Conservation (phyloP, 176 grass and related monocot genomes). For the Dactylis glomerata region DNA sequence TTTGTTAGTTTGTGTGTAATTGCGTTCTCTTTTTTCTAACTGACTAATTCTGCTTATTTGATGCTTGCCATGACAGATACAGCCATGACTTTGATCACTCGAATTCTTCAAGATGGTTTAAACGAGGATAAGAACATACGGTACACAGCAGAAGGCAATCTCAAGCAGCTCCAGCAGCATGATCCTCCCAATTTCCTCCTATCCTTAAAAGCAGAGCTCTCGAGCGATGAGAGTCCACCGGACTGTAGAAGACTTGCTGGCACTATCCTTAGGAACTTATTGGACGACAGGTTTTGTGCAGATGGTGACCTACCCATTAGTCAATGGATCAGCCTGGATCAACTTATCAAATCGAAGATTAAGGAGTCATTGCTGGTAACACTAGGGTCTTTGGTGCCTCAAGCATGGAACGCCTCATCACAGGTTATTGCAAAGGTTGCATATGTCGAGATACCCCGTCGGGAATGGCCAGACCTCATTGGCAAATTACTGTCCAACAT, state of each 20-base stretch:
- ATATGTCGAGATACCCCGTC: slow-evolving; percentile 67
- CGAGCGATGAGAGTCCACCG: slow-evolving; percentile 53
- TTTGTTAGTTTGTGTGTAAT: not conserved
- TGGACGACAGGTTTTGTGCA: slow-evolving; percentile 55
- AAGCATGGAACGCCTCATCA: slow-evolving; percentile 68
- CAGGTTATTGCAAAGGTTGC: slow-evolving; percentile 89
- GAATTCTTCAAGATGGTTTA: slow-evolving; percentile 53
- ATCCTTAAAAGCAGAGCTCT: slow-evolving; percentile 62
- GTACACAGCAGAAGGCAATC: slow-evolving; percentile 48
- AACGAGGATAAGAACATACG: slow-evolving; percentile 53
- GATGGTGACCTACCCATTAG: slow-evolving; percentile 55
- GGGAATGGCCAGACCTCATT: slow-evolving; percentile 85
- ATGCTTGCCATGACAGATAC: not conserved
- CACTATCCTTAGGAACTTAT: slow-evolving; percentile 66
- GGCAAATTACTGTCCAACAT: slow-evolving; percentile 59
- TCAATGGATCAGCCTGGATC: slow-evolving; percentile 58
- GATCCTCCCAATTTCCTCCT: slow-evolving; percentile 74
- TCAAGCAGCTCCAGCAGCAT: slow-evolving; percentile 74
- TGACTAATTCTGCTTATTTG: slow-evolving; percentile 7
- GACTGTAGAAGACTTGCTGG: slow-evolving; percentile 75
- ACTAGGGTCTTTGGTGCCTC: slow-evolving; percentile 58
- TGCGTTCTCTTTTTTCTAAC: not conserved
- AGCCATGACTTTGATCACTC: slow-evolving; percentile 39
- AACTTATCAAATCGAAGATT: slow-evolving; percentile 55
- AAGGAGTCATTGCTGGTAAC: slow-evolving; percentile 75